Evolutionary conservation across 352 stramenopile species (phyloP).

Genomic region (Phytopythium litorale): DNA sequence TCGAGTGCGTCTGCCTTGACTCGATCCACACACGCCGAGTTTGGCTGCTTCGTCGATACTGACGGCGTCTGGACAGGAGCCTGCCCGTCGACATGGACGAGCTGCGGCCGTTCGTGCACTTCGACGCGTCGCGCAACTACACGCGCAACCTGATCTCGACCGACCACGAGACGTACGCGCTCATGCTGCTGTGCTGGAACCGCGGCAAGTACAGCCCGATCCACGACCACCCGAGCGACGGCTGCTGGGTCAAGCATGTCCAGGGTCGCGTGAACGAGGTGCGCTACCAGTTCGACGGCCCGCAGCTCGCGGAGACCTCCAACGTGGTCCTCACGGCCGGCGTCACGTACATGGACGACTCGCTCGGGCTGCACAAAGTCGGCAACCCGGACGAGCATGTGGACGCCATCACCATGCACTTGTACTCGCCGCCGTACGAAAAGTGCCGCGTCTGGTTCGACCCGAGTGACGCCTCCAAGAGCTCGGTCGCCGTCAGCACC

Average conservation of each 20-base stretch:
- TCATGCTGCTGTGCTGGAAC: constrained; percentile 95
- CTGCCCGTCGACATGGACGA: constrained; percentile 55
- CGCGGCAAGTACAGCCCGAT: constrained; percentile 86
- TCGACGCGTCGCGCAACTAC: constrained; percentile 86
- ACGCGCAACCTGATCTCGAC: constrained; percentile 94
- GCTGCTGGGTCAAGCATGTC: constrained; percentile 89
- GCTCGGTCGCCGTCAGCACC: constrained; percentile 64
- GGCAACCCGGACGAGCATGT: constrained; percentile 60
- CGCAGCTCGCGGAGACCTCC: constrained; percentile 49
- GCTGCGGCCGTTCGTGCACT: constrained; percentile 73
- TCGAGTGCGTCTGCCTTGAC: constrained; percentile 29
- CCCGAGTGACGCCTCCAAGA: constrained; percentile 47
- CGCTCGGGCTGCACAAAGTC: constrained; percentile 91
- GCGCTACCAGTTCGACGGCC: constrained; percentile 62
- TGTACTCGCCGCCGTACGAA: constrained; percentile 92
- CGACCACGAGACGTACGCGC: constrained; percentile 90
- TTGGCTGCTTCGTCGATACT: not conserved
- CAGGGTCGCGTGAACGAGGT: constrained; percentile 88
- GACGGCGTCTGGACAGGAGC: constrained; percentile 15
- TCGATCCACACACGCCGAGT: not conserved
- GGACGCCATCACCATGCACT: constrained; percentile 91
- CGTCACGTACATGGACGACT: constrained; percentile 91
- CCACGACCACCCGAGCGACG: constrained; percentile 92
- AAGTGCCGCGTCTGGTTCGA: constrained; percentile 90
- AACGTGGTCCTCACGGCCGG: constrained; percentile 58